A percentile compares a stretch with the other conserved stretches of the same genome.
Conservation (phyloP, 257 asterid species). For the Oldenlandia corymbosa region DNA sequence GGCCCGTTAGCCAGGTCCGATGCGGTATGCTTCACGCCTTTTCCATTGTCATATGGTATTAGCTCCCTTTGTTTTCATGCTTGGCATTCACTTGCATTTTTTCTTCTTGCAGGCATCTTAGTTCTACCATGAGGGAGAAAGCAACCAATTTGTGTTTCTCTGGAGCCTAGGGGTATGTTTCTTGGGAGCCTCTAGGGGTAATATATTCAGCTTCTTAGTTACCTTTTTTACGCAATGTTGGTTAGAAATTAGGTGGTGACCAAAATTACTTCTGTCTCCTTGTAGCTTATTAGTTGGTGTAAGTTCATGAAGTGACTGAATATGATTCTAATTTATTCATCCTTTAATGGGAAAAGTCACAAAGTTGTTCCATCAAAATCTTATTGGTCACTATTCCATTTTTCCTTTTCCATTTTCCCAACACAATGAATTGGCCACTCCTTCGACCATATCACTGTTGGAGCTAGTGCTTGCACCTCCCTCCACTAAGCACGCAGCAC, state of each 20-base stretch:
- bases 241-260: slow-evolving; percentile 10
- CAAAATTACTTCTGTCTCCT: not conserved
- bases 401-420: no score
- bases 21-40: not conserved
- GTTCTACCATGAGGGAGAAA: not conserved
- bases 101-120: slow-evolving; percentile 8
- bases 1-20: slow-evolving; percentile 22
- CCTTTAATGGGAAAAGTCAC: not conserved
- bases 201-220: slow-evolving; percentile 1
- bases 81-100: not conserved
- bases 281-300: slow-evolving; percentile 1
- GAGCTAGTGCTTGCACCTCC: no score
- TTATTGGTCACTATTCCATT: no score
- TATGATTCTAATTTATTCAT: not conserved
- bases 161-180: not conserved
- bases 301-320: not conserved
- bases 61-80: not conserved
- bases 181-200: no score
- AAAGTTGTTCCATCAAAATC: not conserved
- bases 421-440: no score
- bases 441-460: no score
- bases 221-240: slow-evolving; percentile 5
- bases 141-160: not conserved
- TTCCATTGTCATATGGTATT: not conserved
- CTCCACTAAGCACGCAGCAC: no score